These are phyloP conservation scores for Neopestalotiopsis sp. DNA, from an alignment of 2,329 filamentous ascomycete genomes.

Conservation along the genomic window DNA sequence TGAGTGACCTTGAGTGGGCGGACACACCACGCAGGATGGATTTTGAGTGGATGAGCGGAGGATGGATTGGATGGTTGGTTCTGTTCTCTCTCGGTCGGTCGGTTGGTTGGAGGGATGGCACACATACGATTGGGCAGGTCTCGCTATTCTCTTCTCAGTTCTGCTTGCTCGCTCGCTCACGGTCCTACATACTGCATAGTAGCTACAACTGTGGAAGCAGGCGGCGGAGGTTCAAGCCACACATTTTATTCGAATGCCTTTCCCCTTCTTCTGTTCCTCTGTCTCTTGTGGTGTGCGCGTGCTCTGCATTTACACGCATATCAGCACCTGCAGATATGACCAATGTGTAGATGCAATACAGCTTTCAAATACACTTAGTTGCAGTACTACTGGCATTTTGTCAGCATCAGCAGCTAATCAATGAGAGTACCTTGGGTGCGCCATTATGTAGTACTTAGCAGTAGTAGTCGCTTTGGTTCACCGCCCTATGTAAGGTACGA, in stretches of 20 bases:
- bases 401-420: too few species aligned
- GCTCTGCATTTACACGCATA: background rate
- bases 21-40: background rate
- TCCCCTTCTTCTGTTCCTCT: background rate
- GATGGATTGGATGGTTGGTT: background rate
- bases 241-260: background rate
- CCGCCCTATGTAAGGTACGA: too few species aligned
- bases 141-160: background rate
- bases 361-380: too few species aligned
- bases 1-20: background rate
- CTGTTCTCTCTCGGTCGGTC: too few species aligned
- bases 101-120: background rate
- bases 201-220: background rate
- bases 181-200: background rate
- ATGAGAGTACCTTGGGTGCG: too few species aligned
- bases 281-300: background rate
- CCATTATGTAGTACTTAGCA: too few species aligned
- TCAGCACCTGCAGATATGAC: too few species aligned
- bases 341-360: too few species aligned
- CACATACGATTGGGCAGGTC: slow-evolving; percentile 13
- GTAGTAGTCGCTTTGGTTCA: too few species aligned
- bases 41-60: background rate
- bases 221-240: background rate
- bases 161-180: background rate
- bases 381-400: too few species aligned